These are phyloP conservation scores for Lupinus albus DNA, from an alignment of 306 rosid genomes.

Conservation along the genomic window DNA sequence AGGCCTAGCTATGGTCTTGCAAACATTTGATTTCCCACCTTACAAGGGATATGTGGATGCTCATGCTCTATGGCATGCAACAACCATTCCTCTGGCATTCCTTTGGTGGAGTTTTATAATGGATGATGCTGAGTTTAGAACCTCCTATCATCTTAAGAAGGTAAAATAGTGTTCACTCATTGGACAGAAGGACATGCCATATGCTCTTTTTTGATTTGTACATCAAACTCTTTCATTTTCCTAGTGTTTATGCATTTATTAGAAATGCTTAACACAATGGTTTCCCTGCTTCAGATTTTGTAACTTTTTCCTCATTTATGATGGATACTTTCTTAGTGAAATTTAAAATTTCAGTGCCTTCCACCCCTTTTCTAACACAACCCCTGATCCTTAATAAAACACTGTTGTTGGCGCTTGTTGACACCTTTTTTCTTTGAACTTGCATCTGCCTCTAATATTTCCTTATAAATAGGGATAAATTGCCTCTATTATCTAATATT, in stretches of 20 bases:
- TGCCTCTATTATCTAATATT: no score
- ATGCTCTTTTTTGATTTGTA: conserved; percentile 50
- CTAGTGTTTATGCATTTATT: conserved; percentile 53
- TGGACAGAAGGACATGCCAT: conserved; percentile 39
- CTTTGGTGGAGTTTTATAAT: conserved; percentile 92
- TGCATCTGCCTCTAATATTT: neutral
- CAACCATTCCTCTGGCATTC: conserved; percentile 74
- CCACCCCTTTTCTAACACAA: neutral
- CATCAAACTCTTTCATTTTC: conserved; percentile 46
- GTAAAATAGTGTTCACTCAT: conserved; percentile 50
- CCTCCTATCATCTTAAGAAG: conserved; percentile 67
- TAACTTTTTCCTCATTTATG: conserved; percentile 50
- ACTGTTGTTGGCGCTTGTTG: neutral
- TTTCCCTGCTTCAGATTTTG: conserved; percentile 44
- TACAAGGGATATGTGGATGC: conserved; percentile 84
- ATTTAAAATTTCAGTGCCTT: conserved; percentile 36
- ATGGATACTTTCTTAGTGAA: conserved; percentile 47
- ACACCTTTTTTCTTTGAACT: neutral
- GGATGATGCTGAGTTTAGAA: conserved; percentile 86
- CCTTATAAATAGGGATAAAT: no score
- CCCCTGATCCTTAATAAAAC: neutral
- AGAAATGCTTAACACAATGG: conserved; percentile 59
- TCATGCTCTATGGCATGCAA: conserved; percentile 79
- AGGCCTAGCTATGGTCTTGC: conserved; percentile 61
- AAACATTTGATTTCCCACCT: conserved; percentile 86